Evolutionary conservation across 2,329 filamentous ascomycete species (phyloP).

Genomic region (Fusarium sp.): DNA sequence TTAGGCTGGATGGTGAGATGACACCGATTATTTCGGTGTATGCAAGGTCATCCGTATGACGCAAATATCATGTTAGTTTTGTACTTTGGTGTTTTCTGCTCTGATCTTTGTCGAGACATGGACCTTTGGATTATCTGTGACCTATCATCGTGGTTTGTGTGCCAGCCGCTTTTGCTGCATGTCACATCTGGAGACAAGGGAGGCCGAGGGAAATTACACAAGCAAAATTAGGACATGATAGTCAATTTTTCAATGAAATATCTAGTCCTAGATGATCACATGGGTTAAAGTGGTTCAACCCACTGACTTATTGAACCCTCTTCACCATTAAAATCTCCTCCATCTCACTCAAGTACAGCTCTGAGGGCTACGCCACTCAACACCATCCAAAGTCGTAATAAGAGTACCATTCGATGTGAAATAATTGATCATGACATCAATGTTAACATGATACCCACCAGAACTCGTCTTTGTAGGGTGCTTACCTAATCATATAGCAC

Average conservation of each 20-base stretch:
- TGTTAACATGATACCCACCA: constrained; percentile 3
- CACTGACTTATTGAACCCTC: background rate
- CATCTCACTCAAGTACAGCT: background rate
- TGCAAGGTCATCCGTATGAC: background rate
- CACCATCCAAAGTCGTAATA: constrained; percentile 10
- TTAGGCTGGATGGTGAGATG: background rate
- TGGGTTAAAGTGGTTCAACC: background rate
- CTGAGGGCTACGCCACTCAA: background rate
- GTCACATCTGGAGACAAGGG: background rate
- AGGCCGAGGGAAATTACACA: background rate
- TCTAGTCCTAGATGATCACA: background rate
- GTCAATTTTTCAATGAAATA: background rate
- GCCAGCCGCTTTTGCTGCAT: background rate
- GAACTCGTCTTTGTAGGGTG: constrained; percentile 43
- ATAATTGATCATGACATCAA: constrained; percentile 21
- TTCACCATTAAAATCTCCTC: background rate
- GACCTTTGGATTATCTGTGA: background rate
- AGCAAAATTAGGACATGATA: background rate
- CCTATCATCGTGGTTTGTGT: background rate
- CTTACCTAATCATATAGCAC: too few species aligned
- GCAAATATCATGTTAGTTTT: background rate
- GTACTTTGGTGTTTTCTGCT: background rate
- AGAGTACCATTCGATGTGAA: constrained; percentile 23
- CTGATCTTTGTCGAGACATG: background rate
- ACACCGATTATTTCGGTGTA: background rate